These are phyloP conservation scores for Phytophthora sansomeana DNA, from an alignment of 352 stramenopile genomes.

Conservation along the genomic window DNA sequence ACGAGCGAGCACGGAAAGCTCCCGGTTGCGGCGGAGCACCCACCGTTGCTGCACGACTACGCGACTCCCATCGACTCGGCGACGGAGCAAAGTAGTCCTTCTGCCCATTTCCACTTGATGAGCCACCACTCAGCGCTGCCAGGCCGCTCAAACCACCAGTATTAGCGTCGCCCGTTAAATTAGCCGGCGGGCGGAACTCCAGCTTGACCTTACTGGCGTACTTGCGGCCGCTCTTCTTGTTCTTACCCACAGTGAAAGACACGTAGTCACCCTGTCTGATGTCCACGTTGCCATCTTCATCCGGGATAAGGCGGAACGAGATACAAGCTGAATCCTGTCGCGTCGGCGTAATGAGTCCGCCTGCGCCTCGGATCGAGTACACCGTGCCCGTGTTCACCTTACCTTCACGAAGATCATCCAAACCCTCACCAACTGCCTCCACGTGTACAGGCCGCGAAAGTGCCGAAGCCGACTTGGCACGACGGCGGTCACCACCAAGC, in stretches of 20 bases:
- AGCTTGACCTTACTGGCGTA: conserved; percentile 91
- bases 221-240: conserved; percentile 91
- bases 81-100: conserved; percentile 71
- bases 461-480: conserved; percentile 81
- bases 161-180: conserved; percentile 47
- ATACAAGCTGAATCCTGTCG: conserved; percentile 88
- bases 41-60: conserved; percentile 65
- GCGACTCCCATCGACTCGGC: conserved; percentile 60
- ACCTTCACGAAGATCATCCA: conserved; percentile 86
- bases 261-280: conserved; percentile 89
- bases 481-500: conserved; percentile 69
- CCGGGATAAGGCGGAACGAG: conserved; percentile 88
- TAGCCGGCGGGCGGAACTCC: conserved; percentile 83
- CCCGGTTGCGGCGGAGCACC: conserved; percentile 46
- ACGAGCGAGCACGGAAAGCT: conserved; percentile 64
- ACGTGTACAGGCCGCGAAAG: conserved; percentile 80
- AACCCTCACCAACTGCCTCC: conserved; percentile 81
- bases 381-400: conserved; percentile 90
- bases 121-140: conserved; percentile 30
- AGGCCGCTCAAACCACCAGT: conserved; percentile 25
- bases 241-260: conserved; percentile 90
- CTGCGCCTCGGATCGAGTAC: conserved; percentile 87
- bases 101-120: conserved; percentile 49
- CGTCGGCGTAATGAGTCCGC: conserved; percentile 85
- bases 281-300: conserved; percentile 88